Evolutionary conservation across 148 eudicot genomes (phyloP).

Genomic region (Arctostaphylos glauca): DNA sequence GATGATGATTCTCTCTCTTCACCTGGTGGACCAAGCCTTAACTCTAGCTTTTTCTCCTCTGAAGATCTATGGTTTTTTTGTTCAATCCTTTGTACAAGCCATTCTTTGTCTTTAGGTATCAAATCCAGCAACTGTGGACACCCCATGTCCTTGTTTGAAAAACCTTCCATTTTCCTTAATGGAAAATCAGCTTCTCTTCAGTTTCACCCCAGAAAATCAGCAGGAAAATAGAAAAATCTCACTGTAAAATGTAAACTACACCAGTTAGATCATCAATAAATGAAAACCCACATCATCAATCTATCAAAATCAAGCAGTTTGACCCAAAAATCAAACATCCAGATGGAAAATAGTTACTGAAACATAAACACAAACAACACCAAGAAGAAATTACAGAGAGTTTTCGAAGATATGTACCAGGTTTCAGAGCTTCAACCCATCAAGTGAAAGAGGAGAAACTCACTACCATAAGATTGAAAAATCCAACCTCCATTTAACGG

Average conservation of each 20-base stretch:
- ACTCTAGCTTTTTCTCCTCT: constrained; percentile 67
- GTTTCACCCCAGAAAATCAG: background rate
- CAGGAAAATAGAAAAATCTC: constrained; percentile 1
- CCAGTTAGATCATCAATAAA: background rate
- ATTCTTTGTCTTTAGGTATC: constrained; percentile 38
- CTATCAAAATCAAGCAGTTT: constrained; percentile 18
- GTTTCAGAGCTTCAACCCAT: constrained; percentile 8
- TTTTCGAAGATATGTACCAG: background rate
- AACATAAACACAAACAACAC: background rate
- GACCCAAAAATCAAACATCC: constrained; percentile 17
- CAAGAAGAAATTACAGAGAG: constrained; percentile 2
- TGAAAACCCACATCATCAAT: constrained; percentile 37
- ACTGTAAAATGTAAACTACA: background rate
- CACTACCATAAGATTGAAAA: background rate
- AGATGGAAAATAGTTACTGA: background rate
- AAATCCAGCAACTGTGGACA: constrained; percentile 57
- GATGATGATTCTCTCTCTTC: constrained; percentile 26
- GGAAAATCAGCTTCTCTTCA: background rate
- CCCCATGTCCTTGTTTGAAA: constrained; percentile 16
- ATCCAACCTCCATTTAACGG: constrained; percentile 1
- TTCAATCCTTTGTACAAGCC: constrained; percentile 22
- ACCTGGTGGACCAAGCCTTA: constrained; percentile 79
- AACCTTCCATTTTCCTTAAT: constrained; percentile 26
- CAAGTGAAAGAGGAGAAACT: background rate
- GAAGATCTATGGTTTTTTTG: constrained; percentile 29